Percentiles rank a stretch among this genome's conserved stretches.
Evolutionary conservation across 805 yeast genomes (phyloP).

Genomic region (Dipodascus albidus): DNA sequence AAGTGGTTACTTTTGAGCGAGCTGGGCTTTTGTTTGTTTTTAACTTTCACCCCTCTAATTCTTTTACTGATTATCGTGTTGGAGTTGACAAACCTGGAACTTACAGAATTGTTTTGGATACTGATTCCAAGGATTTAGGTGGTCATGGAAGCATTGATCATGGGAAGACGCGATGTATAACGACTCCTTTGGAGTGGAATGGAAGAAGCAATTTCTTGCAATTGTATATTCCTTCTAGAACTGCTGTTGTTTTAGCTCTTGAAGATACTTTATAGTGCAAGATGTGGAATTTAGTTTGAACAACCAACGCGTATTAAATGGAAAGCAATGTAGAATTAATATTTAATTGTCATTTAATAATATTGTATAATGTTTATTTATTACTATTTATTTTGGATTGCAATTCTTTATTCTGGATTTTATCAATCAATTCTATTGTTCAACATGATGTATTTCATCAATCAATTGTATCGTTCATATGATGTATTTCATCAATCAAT

Average conservation of each 20-base stretch:
- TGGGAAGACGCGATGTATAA: conserved; percentile 41
- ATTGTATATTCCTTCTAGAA: conserved; percentile 71
- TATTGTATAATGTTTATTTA: no score
- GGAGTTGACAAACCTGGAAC: conserved; percentile 79
- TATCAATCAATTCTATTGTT: no score
- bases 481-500: no score
- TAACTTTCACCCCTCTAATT: conserved; percentile 80
- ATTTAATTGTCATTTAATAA: no score
- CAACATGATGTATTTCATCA: no score
- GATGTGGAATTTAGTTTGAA: background rate
- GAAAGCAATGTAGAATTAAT: no score
- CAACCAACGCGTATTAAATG: no score
- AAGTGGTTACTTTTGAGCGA: conserved; percentile 80
- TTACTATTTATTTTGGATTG: no score
- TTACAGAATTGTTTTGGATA: conserved; percentile 62
- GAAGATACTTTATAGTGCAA: background rate
- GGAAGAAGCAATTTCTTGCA: conserved; percentile 63
- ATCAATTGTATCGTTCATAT: no score
- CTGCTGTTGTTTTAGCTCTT: conserved; percentile 48
- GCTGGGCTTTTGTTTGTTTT: conserved; percentile 75
- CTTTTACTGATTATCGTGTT: conserved; percentile 75
- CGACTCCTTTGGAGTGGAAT: conserved; percentile 74
- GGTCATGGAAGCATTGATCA: conserved; percentile 71
- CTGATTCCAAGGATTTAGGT: conserved; percentile 63
- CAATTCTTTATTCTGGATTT: no score